Conservation (phyloP, 164 flowering plant genomes). For the Aristolochia californica region DNA sequence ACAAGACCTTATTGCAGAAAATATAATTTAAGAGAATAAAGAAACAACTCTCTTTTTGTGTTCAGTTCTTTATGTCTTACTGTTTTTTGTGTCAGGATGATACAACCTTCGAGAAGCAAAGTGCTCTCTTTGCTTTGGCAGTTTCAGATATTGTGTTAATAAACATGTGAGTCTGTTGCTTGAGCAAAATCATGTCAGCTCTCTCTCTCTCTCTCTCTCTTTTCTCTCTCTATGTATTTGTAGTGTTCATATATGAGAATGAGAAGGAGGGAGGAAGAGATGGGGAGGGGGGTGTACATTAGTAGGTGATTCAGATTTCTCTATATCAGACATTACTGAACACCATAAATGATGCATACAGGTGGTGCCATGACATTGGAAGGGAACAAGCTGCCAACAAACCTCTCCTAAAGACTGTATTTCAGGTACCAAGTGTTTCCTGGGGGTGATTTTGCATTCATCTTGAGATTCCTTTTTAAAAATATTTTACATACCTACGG, state of each 20-base stretch:
- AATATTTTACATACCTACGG: not conserved
- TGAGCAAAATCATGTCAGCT: too few species aligned
- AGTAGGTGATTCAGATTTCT: too few species aligned
- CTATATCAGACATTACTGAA: conserved; percentile 3
- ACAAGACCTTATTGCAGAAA: too few species aligned
- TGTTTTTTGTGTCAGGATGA: conserved; percentile 37
- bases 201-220: too few species aligned
- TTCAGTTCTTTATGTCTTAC: too few species aligned
- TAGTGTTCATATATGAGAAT: too few species aligned
- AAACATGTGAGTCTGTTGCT: conserved; percentile 38
- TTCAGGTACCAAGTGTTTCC: conserved; percentile 32
- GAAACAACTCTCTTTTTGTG: too few species aligned
- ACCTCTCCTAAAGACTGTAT: conserved; percentile 58
- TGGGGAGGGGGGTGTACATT: too few species aligned
- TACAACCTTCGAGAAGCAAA: conserved; percentile 62
- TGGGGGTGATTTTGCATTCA: not conserved
- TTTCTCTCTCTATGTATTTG: too few species aligned
- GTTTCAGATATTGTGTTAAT: conserved; percentile 48
- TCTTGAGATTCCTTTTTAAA: not conserved
- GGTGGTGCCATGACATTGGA: conserved; percentile 78
- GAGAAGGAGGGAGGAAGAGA: too few species aligned
- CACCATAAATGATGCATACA: conserved; percentile 8
- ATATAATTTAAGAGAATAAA: too few species aligned
- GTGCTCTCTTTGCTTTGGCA: conserved; percentile 57
- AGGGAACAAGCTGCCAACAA: conserved; percentile 60